These are phyloP conservation scores for Multifurca ochricompacta DNA, from an alignment of 768 basidiomycete species.

Conservation along the genomic window DNA sequence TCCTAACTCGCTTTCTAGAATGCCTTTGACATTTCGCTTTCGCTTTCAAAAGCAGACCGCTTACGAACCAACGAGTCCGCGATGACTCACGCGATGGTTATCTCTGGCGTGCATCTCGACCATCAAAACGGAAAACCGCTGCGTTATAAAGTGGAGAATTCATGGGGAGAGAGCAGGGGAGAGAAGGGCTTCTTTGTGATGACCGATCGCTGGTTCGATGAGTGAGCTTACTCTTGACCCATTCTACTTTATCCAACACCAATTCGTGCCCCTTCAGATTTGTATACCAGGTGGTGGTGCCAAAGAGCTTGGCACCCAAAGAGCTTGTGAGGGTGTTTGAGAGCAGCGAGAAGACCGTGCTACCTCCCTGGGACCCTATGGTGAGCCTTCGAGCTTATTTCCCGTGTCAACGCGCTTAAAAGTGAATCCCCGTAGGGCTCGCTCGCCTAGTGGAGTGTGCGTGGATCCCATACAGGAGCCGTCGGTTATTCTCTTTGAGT, in stretches of 20 bases:
- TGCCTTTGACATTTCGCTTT: conserved; percentile 76
- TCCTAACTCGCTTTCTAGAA: conserved; percentile 34
- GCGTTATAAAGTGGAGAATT: conserved; percentile 97
- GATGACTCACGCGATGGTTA: conserved; percentile 97
- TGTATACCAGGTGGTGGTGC: conserved; percentile 91
- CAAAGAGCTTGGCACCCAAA: conserved; percentile 68
- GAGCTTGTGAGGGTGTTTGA: conserved; percentile 80
- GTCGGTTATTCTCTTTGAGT: background rate
- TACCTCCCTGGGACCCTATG: conserved; percentile 94
- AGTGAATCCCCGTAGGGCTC: conserved; percentile 10
- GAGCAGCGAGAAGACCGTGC: conserved; percentile 48
- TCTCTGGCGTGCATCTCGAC: conserved; percentile 87
- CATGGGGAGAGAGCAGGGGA: conserved; percentile 74
- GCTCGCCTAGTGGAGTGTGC: conserved; percentile 1
- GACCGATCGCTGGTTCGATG: conserved; percentile 87
- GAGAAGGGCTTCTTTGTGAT: conserved; percentile 89
- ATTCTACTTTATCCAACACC: background rate
- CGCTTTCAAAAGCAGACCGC: conserved; percentile 79
- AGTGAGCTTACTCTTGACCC: conserved; percentile 43
- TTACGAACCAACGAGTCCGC: conserved; percentile 74
- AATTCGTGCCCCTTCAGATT: conserved; percentile 38
- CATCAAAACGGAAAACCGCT: conserved; percentile 56
- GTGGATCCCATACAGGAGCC: too few relatives aligned
- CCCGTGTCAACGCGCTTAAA: background rate
- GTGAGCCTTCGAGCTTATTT: conserved; percentile 30